These are phyloP conservation scores for Umbilicaria muhlenbergii DNA, from an alignment of 495 filamentous ascomycete genomes.

Conservation along the genomic window DNA sequence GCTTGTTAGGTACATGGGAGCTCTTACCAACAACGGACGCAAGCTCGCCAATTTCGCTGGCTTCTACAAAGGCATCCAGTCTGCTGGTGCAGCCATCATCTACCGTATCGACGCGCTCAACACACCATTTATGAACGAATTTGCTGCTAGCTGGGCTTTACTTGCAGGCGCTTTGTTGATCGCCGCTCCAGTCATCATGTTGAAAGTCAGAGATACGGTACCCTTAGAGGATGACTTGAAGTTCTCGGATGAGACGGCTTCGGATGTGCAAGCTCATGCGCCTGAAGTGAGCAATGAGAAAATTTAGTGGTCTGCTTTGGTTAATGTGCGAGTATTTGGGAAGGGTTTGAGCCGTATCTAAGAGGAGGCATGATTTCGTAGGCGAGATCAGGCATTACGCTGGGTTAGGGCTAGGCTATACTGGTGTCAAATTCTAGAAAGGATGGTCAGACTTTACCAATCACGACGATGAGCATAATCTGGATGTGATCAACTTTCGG, in stretches of 20 bases:
- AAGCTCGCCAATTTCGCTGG: slow-evolving; percentile 81
- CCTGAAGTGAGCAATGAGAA: too few species aligned
- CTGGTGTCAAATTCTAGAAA: too few species aligned
- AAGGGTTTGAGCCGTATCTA: too few species aligned
- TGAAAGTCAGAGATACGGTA: slow-evolving; percentile 57
- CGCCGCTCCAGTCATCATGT: slow-evolving; percentile 56
- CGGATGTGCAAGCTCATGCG: slow-evolving; percentile 35
- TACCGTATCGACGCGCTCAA: slow-evolving; percentile 56
- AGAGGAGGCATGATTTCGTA: too few species aligned
- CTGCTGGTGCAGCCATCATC: slow-evolving; percentile 66
- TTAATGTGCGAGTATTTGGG: too few species aligned
- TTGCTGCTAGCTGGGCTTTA: slow-evolving; percentile 46
- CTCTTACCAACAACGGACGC: slow-evolving; percentile 76
- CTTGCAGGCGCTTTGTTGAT: slow-evolving; percentile 49
- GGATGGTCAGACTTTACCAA: too few species aligned
- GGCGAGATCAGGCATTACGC: too few species aligned
- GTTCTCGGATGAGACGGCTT: slow-evolving; percentile 59
- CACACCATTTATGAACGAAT: slow-evolving; percentile 38
- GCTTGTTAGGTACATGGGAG: slow-evolving; percentile 60
- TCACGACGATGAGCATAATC: too few species aligned
- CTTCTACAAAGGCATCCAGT: slow-evolving; percentile 89
- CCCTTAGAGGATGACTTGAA: slow-evolving; percentile 56
- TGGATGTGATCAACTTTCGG: too few species aligned
- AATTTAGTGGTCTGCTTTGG: too few species aligned
- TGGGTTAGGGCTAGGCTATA: too few species aligned